These are phyloP conservation scores for Gymnopilus dilepis DNA, from an alignment of 768 basidiomycete genomes.

Conservation along the genomic window DNA sequence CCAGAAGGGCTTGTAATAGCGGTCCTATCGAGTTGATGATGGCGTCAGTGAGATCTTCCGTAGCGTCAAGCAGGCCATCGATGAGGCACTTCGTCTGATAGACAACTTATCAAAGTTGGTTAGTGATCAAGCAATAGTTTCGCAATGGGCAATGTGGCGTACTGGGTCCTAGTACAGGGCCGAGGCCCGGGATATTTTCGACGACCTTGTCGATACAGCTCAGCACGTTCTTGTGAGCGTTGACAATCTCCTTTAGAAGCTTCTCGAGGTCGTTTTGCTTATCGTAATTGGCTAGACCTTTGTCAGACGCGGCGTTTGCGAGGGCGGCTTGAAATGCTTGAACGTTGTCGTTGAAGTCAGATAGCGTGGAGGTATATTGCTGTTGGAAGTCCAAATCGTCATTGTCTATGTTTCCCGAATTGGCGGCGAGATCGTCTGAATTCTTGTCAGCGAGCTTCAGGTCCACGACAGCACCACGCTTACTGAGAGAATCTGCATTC, in stretches of 20 bases:
- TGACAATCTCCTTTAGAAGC: constrained; percentile 53
- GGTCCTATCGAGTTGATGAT: constrained; percentile 47
- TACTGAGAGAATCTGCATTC: constrained; percentile 37
- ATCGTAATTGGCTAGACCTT: constrained; percentile 60
- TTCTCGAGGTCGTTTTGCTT: constrained; percentile 46
- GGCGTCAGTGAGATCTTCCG: constrained; percentile 55
- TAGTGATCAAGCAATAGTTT: neutral
- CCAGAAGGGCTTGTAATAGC: constrained; percentile 36
- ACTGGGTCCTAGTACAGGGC: constrained; percentile 61
- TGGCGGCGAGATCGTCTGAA: constrained; percentile 39
- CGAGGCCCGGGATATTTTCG: constrained; percentile 48
- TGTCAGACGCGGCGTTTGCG: constrained; percentile 43
- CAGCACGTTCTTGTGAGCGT: constrained; percentile 53
- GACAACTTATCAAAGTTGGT: constrained; percentile 39
- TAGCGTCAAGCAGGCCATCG: constrained; percentile 52
- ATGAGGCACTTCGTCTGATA: constrained; percentile 66
- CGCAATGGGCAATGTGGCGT: constrained; percentile 32
- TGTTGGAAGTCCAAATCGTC: constrained; percentile 42
- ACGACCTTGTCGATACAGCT: constrained; percentile 36
- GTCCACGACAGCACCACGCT: constrained; percentile 14
- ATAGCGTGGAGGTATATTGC: constrained; percentile 40
- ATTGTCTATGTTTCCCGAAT: constrained; percentile 32
- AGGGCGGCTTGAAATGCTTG: constrained; percentile 37
- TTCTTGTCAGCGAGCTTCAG: constrained; percentile 7
- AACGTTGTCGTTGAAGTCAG: constrained; percentile 39